phyloP scores from a whole-genome alignment of 225 moss, liverwort and hornwort genomes.

The Physcomitrium patens region DNA sequence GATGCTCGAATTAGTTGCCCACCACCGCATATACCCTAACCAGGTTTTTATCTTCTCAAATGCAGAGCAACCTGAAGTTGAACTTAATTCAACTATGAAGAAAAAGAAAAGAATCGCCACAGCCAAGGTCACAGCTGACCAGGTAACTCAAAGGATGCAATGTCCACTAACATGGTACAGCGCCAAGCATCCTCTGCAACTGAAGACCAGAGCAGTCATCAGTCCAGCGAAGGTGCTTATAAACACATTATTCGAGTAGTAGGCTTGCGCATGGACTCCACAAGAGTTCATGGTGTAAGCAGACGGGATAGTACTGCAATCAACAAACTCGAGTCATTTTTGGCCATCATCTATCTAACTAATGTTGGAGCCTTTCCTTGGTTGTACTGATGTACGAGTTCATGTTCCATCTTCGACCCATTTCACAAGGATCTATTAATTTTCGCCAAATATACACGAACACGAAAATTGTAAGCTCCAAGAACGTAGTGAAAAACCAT shows the following conservation, averaged over 20 bases:
- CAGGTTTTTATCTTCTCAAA: slow-evolving; percentile 7
- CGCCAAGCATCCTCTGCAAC: slow-evolving; percentile 9
- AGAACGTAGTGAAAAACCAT: not conserved
- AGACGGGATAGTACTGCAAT: too few species aligned
- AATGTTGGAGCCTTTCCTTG: slow-evolving; percentile 6
- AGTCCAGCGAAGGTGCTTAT: slow-evolving; percentile 4
- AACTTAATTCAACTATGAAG: too few species aligned
- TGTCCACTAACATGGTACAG: slow-evolving; percentile 15
- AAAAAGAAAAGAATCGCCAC: not conserved
- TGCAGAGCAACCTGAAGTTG: not conserved
- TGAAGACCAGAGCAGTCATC: slow-evolving; percentile 8
- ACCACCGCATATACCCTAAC: slow-evolving; percentile 1
- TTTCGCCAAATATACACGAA: slow-evolving; percentile 17
- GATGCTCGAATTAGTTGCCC: not conserved
- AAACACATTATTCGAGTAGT: not conserved
- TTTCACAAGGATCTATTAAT: not conserved
- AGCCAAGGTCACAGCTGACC: slow-evolving; percentile 8
- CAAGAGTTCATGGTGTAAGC: too few species aligned
- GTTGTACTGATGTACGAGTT: not conserved
- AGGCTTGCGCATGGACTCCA: too few species aligned
- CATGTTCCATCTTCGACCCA: slow-evolving; percentile 11
- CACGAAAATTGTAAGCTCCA: slow-evolving; percentile 3
- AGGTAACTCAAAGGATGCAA: slow-evolving; percentile 11
- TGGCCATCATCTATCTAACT: not conserved
- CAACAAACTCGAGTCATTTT: not conserved